Base-by-base conservation (phyloP, 1,284 basidiomycete genomes). In the Trichosporon sp. region DNA sequence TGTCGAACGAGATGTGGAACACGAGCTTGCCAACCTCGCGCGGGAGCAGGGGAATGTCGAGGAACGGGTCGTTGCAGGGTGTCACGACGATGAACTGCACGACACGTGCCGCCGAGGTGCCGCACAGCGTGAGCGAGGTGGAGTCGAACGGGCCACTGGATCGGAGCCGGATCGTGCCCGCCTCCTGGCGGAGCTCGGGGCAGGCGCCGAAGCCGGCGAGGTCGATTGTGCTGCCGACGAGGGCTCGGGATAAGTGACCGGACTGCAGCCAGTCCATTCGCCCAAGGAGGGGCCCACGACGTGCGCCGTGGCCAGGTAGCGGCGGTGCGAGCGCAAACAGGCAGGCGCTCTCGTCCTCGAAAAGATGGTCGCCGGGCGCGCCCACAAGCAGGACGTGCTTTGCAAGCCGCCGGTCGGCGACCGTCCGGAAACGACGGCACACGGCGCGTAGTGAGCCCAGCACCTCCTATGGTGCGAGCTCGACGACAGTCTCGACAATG, bases 401-500 rank as follows among this genome's bases (percentile, higher is more conserved):
- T 15, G 35, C 62, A 23, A 63, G 62, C 15, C 62, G 34, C 4
- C 31, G 31, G 15, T 63, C 62, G 12, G 35, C 62, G 35, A 35
- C 31, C 9, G 35, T 38, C 11, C 62, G 62, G 23, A 63, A 38
- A 12, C 62, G 34, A 9, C 62, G 34, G 34, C 34, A 63, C 34
- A 63, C 62, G 34, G 62, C 62, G 62, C 62, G 62, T 12, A 63
- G 21, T 2, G 62, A 8, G 21, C 15, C 21, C 23, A 63, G 35
- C 62, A 27, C 34, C 34, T 35, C 62, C 34, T 42, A 42, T 23
- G 62, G 62, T 27, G 62, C 62, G 35, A 38, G 35, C 34, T 25
- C 62, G 62, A 63, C 25, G 34, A 63, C 35, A 34, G 62, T 25
- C 21, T 63, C 62, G 21, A 63, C 34, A 9, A 63, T 63, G 62